Evolutionary conservation across 2,329 filamentous ascomycete species (phyloP).

Genomic region (Neofusicoccum umdonicola): DNA sequence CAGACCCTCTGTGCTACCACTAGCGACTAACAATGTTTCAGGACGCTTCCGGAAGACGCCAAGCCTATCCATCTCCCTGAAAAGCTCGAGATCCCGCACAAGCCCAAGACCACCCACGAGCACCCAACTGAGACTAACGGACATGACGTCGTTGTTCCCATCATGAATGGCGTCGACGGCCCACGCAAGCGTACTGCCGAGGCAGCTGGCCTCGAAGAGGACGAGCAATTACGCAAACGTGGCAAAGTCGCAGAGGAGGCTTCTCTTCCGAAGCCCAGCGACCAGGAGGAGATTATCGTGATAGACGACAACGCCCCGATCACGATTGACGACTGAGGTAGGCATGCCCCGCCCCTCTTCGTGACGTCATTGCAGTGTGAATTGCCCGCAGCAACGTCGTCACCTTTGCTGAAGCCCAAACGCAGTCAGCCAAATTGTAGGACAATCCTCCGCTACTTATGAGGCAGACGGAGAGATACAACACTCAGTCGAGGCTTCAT

Average conservation of each 20-base stretch:
- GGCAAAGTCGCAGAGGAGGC: slow-evolving; percentile 38
- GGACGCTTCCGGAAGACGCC: slow-evolving; percentile 37
- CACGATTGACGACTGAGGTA: slow-evolving; percentile 30
- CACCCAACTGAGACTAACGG: slow-evolving; percentile 27
- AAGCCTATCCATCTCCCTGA: slow-evolving; percentile 56
- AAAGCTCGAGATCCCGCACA: slow-evolving; percentile 47
- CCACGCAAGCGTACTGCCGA: slow-evolving; percentile 49
- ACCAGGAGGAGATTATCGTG: slow-evolving; percentile 32
- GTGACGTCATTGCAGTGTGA: not conserved
- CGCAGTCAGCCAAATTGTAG: not conserved
- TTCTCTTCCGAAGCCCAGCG: slow-evolving; percentile 28
- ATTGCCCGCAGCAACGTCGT: not conserved
- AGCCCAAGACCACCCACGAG: slow-evolving; percentile 37
- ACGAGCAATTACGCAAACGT: slow-evolving; percentile 35
- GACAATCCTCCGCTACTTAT: not conserved
- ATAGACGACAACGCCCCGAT: slow-evolving; percentile 37
- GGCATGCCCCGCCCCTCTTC: not conserved
- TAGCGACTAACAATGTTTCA: slow-evolving; percentile 9
- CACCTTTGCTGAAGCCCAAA: not conserved
- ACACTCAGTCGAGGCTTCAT: not conserved
- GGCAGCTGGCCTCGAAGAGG: slow-evolving; percentile 41
- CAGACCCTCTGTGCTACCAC: slow-evolving; percentile 15
- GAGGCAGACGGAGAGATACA: not conserved
- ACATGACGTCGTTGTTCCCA: slow-evolving; percentile 21
- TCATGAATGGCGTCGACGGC: slow-evolving; percentile 30